Evolutionary conservation across 768 basidiomycete genomes (phyloP), one percentile per base, ranked within the genome.

Genomic region (Sporobolomyces roseus): DNA sequence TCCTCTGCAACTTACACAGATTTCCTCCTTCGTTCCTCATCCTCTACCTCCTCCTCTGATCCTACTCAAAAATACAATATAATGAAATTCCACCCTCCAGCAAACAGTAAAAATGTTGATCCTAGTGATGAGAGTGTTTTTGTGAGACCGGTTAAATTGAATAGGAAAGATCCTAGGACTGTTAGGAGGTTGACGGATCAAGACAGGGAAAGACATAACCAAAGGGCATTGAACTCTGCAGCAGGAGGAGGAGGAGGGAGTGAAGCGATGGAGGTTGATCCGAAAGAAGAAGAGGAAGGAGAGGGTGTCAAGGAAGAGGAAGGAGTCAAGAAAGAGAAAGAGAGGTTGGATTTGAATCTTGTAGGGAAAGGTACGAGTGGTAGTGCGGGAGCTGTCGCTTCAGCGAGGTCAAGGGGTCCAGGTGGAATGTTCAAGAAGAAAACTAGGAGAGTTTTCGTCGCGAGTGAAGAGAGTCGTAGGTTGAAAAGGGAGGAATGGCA

Each of bases 401-500:
- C 59, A 7, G 27, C 35, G 17, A 55, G 68, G 2, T 21, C 45
- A 45, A 46, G 64, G 10, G 69, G 69, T 8, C 63, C 64, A 5
- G 53, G 69, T 8, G 64, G 69, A 38, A 61, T 65, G 75, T 88
- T 80, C 83, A 87, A 85, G 85, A 89, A 84, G 85, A 93, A 87
- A 84, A 92, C 81, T 73, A 84, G 78, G 81, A 91, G 86, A 81
- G 89, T 93, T 25, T 91, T 87, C 80, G 83, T 86, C 68, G 87
- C 91, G 2, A 85, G 88, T 0, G 90, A 92, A 63, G 87, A 87
- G 45, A 82, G 85, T 58, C 81, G 90, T 73, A 87, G 90, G 79
- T 81, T 93, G 74, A 82, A 88, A 78, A 84, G 84, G 75, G 91
- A 93, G 80, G 91, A 93, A 79, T 81, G 89, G 71, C 89, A 89